These are phyloP conservation scores for Dryas alaskensis DNA, from an alignment of 306 rosid species.

Conservation along the genomic window DNA sequence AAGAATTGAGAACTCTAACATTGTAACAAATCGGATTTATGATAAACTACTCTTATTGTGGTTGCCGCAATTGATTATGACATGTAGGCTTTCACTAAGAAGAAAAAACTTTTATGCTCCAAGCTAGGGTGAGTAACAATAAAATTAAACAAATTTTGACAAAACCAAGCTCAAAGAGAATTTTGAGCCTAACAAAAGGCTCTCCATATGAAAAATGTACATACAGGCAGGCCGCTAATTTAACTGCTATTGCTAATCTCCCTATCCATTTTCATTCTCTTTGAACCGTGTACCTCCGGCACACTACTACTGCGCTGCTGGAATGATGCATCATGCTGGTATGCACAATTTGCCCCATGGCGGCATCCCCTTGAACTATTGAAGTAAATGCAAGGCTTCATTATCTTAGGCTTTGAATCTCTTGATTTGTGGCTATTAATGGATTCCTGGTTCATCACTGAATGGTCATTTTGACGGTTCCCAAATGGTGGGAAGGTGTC, in stretches of 20 bases:
- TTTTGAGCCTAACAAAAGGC: conserved; percentile 26
- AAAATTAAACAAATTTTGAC: conserved; percentile 23
- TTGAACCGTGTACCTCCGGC: conserved; percentile 51
- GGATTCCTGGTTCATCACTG: conserved; percentile 49
- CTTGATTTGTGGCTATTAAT: conserved; percentile 47
- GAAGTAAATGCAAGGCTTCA: conserved; percentile 90
- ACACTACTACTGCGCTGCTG: conserved; percentile 53
- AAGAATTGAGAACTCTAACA: too few species aligned
- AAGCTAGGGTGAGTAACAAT: conserved; percentile 6
- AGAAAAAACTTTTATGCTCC: background rate
- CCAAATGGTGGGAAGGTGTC: conserved; percentile 47
- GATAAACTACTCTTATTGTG: too few species aligned
- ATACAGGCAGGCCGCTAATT: conserved; percentile 16
- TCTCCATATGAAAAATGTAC: conserved; percentile 35
- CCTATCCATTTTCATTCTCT: conserved; percentile 79
- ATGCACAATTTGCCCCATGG: conserved; percentile 77
- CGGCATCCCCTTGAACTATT: conserved; percentile 90
- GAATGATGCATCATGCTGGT: conserved; percentile 64
- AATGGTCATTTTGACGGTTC: conserved; percentile 43
- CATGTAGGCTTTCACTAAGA: background rate
- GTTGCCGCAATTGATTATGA: background rate
- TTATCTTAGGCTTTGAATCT: conserved; percentile 63
- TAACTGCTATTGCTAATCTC: conserved; percentile 85
- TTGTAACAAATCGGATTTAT: too few species aligned
- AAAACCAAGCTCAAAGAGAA: conserved; percentile 20